Base-by-base conservation (phyloP, 805 yeast genomes). In the Monosporozyma siamensis region DNA sequence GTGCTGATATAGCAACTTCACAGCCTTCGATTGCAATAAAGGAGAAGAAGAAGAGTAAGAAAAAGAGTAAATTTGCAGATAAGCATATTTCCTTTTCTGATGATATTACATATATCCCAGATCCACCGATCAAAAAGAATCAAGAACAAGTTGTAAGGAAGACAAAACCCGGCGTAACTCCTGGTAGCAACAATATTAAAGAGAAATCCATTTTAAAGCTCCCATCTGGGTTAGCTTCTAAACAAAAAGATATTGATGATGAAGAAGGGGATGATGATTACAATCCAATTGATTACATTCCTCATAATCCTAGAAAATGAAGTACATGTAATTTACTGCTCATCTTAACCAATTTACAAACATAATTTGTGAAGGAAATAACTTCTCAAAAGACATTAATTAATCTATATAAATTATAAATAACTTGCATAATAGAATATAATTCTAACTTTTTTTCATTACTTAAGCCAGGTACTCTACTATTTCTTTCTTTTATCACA, bases 11-110 rank as follows among this genome's bases (percentile, higher is more conserved):
- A 6, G 41, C 30, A 8, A n/a, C 20, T 11, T 46, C 38, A 15
- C 46, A 48, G 5, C 26, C 48, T 32, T 46, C 47, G 10, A 39
- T 41, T 7, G 43, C 30, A 14, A 31, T 46, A 14, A 41, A 39
- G 17, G 26, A 38, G 14, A 32, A 38, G 18, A 50, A 46, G 25
- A 41, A 42, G 40, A 50, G 45, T 22, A 41, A 42, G 40, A 24
- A 18, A n/a, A 18, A 17, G 17, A 37, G 20, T 24, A 23, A 38
- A 18, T 37, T 39, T 21, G 40, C 44, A 6, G 42, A 38, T 5
- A 46, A 47, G 26, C 57, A 50, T 24, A 55, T 57, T n/a, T 35
- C 49, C 17, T 52, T 55, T 34, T 46, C 56, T 17, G 61, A 56
- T 21, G 41, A 48, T 22, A n/a, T 48, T 4, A 42, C 47, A 6